Evolutionary conservation across 495 filamentous ascomycete genomes (phyloP).

Genomic region (Hyaloscypha variabilis): DNA sequence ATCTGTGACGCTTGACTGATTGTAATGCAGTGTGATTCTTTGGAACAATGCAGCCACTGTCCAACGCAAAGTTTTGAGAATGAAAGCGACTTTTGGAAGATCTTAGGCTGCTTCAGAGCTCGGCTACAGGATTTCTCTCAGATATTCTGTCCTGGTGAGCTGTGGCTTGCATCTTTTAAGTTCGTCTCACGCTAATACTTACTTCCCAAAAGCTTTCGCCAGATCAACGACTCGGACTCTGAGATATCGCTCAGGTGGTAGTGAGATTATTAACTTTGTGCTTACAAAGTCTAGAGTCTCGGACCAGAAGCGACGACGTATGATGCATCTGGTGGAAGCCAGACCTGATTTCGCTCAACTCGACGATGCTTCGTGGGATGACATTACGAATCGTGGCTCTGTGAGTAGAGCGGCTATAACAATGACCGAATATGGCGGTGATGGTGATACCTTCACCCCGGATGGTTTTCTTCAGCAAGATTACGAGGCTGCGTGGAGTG

Average conservation of each 20-base stretch:
- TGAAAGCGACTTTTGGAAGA: slow-evolving; percentile 26
- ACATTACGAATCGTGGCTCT: slow-evolving; percentile 1
- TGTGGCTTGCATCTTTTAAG: not conserved
- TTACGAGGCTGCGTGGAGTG: slow-evolving; percentile 25
- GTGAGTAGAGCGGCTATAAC: slow-evolving; percentile 7
- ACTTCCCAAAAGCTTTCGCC: slow-evolving; percentile 5
- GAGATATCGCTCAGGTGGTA: slow-evolving; percentile 1
- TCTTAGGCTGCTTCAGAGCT: slow-evolving; percentile 22
- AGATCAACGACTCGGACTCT: slow-evolving; percentile 14
- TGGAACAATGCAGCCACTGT: slow-evolving; percentile 23
- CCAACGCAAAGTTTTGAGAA: slow-evolving; percentile 22
- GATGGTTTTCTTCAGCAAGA: slow-evolving; percentile 1
- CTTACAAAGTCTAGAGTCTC: slow-evolving; percentile 24
- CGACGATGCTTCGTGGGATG: slow-evolving; percentile 12
- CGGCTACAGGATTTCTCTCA: slow-evolving; percentile 11
- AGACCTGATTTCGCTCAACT: slow-evolving; percentile 14
- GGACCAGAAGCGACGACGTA: slow-evolving; percentile 20
- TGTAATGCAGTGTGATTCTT: slow-evolving; percentile 14
- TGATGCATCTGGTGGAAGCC: slow-evolving; percentile 19
- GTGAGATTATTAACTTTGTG: slow-evolving; percentile 20
- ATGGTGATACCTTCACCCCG: not conserved
- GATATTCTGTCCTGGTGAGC: slow-evolving; percentile 20
- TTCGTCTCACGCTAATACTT: not conserved
- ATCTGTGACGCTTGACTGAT: not conserved
- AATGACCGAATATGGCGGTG: not conserved